Base-by-base conservation (phyloP, 805 yeast species). In the Metschnikowia chrysomelidarum region DNA sequence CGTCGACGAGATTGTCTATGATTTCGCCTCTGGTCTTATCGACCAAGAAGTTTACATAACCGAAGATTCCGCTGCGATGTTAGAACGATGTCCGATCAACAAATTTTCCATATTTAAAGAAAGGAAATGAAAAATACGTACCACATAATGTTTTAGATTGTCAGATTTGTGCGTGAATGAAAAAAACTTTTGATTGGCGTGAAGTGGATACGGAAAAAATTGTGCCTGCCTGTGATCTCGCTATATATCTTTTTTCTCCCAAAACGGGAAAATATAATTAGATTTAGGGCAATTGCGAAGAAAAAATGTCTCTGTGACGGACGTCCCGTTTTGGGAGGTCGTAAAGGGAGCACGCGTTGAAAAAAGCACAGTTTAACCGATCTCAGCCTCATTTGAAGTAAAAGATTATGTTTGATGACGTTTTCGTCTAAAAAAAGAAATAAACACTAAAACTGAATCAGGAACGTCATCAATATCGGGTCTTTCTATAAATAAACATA, bases 1-100 rank as follows among this genome's bases (percentile, higher is more conserved):
- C 96, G 53, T 88, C 96, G 32, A 91, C 75, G 47, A 93, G 75
- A 41, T 88, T 87, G 61, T 82, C 87, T 45, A 91, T 73, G 62
- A 93, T 88, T 54, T 91, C 96, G 31, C 95, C 97, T 65, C 98
- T 76, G 35, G 88, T 73, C 61, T 80, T 86, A 51, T 88, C 96
- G 40, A 87, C 96, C 59, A 91, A 75, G 63, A 86, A 93, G 75
- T 93, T 93, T 52, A 93, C 89, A 67, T 93, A 93, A 49, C 98
- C 99, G 65, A 93, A 93, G 60, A 93, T 93, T 62, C 99, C 99
- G 78, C 99, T 62, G 38, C 19, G 17, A 15, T 16, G 52, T 46
- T 52, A 52, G 56, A 47, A 46, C 17, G 24, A 21, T 27, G 28
- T 27, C 31, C n/a, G n/a, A n/a, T n/a, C n/a, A n/a, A n/a, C n/a